Evolutionary conservation across 164 flowering plant species (phyloP).

Genomic region (Chloranthus sessilifolius): DNA sequence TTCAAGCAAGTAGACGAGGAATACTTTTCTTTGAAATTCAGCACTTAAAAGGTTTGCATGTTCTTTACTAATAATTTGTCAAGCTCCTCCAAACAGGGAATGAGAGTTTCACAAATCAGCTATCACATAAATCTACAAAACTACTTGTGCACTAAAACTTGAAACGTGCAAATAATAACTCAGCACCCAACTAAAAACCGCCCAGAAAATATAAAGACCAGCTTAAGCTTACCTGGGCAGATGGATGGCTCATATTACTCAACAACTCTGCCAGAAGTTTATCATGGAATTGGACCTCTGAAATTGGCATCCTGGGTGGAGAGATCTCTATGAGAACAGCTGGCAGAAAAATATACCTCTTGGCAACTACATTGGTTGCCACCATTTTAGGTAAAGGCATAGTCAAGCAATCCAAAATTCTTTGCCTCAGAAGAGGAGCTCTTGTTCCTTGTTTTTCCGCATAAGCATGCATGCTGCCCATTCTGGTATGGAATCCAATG

Average conservation of each 20-base stretch:
- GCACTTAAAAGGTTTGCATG: no score
- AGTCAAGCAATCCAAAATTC: slow-evolving; percentile 65
- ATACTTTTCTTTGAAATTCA: no score
- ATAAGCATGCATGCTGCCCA: slow-evolving; percentile 98
- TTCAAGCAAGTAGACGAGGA: no score
- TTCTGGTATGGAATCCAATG: slow-evolving; percentile 92
- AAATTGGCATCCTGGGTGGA: slow-evolving; percentile 62
- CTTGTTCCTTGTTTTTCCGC: slow-evolving; percentile 85
- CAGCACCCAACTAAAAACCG: no score
- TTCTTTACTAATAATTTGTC: no score
- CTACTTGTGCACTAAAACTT: no score
- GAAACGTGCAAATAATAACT: no score
- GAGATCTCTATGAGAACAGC: slow-evolving; percentile 82
- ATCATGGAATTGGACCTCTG: slow-evolving; percentile 60
- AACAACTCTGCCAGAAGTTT: slow-evolving; percentile 69
- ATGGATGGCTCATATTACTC: slow-evolving; percentile 79
- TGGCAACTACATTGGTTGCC: slow-evolving; percentile 71
- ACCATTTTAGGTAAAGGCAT: slow-evolving; percentile 71
- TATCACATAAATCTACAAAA: no score
- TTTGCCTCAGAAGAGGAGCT: slow-evolving; percentile 71
- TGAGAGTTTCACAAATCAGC: no score
- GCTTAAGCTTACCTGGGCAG: slow-evolving; percentile 89
- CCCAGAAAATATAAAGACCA: no score
- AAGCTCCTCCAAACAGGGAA: no score
- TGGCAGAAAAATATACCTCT: slow-evolving; percentile 83